These are phyloP conservation scores for Corymbia calophylla DNA, from an alignment of 441 rosid species.

Conservation along the genomic window DNA sequence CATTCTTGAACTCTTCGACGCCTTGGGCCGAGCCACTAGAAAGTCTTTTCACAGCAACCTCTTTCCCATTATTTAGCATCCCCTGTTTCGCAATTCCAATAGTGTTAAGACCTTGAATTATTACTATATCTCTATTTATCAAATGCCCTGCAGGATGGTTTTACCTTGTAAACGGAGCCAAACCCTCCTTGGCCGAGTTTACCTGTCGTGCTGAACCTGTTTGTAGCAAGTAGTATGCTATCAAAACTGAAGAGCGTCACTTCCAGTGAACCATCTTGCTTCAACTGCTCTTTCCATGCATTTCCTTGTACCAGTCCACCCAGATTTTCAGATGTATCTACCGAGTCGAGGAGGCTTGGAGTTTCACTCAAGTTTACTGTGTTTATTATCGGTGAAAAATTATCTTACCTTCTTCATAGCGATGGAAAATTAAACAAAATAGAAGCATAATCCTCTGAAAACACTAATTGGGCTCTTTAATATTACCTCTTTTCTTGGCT, in stretches of 20 bases:
- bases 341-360: not conserved
- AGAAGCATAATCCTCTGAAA: not conserved
- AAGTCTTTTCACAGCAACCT: slow-evolving; percentile 5
- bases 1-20: slow-evolving; percentile 6
- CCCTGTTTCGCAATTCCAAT: not conserved
- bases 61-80: not conserved
- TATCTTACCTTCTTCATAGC: not conserved
- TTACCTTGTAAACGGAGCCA: slow-evolving; percentile 6
- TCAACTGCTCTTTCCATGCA: not conserved
- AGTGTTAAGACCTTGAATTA: not conserved
- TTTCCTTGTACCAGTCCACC: not conserved
- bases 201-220: not conserved
- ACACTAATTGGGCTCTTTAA: not conserved
- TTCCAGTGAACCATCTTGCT: not conserved
- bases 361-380: not conserved
- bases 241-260: not conserved
- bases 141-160: not conserved
- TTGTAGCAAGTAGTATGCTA: not conserved
- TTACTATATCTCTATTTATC: not conserved
- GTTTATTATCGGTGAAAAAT: not conserved
- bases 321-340: not conserved
- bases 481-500: not conserved
- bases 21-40: slow-evolving; percentile 7
- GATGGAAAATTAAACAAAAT: not conserved
- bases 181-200: slow-evolving; percentile 7